These are phyloP conservation scores for Entonaema liquescens DNA, from an alignment of 495 filamentous ascomycete species.

Conservation along the genomic window DNA sequence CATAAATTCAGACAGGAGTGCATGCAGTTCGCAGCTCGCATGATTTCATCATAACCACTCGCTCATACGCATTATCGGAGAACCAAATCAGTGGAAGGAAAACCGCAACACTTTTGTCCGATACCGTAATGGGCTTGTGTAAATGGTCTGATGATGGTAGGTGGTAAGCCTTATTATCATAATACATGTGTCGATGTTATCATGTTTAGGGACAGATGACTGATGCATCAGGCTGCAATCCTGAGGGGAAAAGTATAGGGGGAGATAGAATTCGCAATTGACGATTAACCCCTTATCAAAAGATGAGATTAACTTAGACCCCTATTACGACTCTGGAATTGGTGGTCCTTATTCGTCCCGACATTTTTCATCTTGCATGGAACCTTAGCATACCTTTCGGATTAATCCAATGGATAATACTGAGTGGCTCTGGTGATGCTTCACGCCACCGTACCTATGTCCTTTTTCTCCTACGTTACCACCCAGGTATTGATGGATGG, in stretches of 20 bases:
- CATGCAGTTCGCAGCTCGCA: constrained; percentile 42
- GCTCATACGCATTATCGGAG: constrained; percentile 20
- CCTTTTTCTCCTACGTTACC: constrained; percentile 3
- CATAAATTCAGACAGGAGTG: constrained; percentile 40
- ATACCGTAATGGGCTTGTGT: background rate
- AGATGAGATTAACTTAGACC: constrained; percentile 14
- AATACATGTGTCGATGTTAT: background rate
- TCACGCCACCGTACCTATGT: constrained; percentile 10
- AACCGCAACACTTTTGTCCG: constrained; percentile 24
- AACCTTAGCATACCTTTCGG: constrained; percentile 25
- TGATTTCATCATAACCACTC: constrained; percentile 34
- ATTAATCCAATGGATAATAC: constrained; percentile 34
- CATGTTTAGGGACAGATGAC: constrained; percentile 1
- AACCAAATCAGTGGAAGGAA: constrained; percentile 24
- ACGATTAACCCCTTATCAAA: constrained; percentile 14
- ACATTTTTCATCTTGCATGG: constrained; percentile 25
- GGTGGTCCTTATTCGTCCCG: constrained; percentile 28
- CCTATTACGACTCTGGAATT: constrained; percentile 30
- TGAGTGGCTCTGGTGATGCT: constrained; percentile 26
- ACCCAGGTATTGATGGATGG: too few relatives aligned
- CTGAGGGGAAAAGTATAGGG: constrained; percentile 3
- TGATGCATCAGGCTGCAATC: constrained; percentile 9
- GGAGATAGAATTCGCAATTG: background rate
- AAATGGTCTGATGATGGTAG: background rate
- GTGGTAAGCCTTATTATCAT: background rate